Base-by-base conservation (phyloP, 306 rosid genomes). In the Lathyrus sativus region DNA sequence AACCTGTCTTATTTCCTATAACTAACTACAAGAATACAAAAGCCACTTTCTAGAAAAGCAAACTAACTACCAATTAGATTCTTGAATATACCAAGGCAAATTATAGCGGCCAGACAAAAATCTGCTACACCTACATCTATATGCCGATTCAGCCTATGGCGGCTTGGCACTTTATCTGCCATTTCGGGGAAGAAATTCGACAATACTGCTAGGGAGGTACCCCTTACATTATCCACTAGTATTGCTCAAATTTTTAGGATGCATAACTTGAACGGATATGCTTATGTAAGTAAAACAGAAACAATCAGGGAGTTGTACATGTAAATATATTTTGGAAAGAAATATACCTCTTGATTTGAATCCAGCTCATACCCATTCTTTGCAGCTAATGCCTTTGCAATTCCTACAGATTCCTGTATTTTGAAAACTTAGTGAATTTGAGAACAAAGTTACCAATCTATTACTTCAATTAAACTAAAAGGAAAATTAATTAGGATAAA, bases 311-410 rank as follows among this genome's bases (percentile, higher is more conserved):
- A 22, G 8, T 22, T 45, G 65, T 28, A n/a, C 35, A 24, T 18
- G 62, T 22, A 22, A 49, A 43, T 19, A 33, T 28, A 57, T 31
- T 57, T 80, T 65, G 31, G 65, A 28, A 74, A 79, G 48, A 75
- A 54, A 54, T 79, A 83, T 83, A 93, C 98, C 97, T 93, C 98
- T 81, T 93, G 98, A 79, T 93, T 93, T 80, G 98, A 88, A 75
- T 90, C 98, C 85, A 93, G 85, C 76, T 93, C 98, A 3, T 93
- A 93, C 49, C 98, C 98, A 73, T 93, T 93, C 79, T 93, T 93
- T 8, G 95, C 98, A 51, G 98, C 98, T 76, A 93, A 85, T 37
- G 98, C 97, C 82, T 93, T 93, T 29, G 98, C 98, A 79, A 93
- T 93, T 65, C 98, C 98, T 73, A 93, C 98, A 17, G 98, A 93